Evolutionary conservation across 306 rosid species (phyloP).

Genomic region (Carpinus viminea): DNA sequence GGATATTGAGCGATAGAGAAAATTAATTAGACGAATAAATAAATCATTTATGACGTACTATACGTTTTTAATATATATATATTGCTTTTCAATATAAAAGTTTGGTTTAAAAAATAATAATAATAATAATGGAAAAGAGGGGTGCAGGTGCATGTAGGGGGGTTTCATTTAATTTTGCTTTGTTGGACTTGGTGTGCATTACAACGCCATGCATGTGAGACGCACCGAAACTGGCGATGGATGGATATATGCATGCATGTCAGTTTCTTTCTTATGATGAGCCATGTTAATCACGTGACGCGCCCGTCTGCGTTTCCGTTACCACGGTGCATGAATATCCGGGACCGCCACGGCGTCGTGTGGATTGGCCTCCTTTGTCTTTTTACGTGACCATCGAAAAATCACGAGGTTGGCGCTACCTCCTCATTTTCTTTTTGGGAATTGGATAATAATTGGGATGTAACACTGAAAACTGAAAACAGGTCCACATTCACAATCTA

Average conservation of each 20-base stretch:
- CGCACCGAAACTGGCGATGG: neutral
- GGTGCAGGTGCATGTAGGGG: too few species aligned
- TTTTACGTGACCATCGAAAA: neutral
- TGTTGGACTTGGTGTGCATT: neutral
- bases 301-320: neutral
- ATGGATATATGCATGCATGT: neutral
- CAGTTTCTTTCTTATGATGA: neutral
- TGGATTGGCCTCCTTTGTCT: neutral
- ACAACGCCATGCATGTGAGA: constrained; percentile 1
- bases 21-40: too few species aligned
- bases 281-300: constrained; percentile 17
- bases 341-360: neutral
- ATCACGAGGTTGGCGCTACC: neutral
- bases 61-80: too few species aligned
- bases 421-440: too few species aligned
- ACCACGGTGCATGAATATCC: neutral
- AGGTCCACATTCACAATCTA: too few species aligned
- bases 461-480: too few species aligned
- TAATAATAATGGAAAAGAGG: too few species aligned
- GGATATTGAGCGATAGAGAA: neutral
- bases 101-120: too few species aligned
- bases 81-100: too few species aligned
- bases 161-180: too few species aligned
- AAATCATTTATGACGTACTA: too few species aligned
- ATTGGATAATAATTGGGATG: too few species aligned